phyloP scores from a whole-genome alignment of 495 filamentous ascomycete species.

The Elasticomyces elasticus region DNA sequence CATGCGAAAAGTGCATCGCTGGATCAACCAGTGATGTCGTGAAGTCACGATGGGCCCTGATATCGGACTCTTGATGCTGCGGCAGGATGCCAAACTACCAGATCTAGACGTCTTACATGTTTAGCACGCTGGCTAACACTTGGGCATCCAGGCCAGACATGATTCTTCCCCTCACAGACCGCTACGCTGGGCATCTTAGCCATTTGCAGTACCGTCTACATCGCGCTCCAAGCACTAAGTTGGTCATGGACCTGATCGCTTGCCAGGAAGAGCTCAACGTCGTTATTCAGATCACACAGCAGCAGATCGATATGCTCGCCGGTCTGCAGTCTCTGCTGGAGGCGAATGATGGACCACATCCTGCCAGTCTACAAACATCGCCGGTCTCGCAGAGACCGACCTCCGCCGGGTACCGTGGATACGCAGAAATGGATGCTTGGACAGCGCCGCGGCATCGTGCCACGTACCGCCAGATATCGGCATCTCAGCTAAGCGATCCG shows the following conservation, averaged over 20 bases:
- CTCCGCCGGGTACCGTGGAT: background rate
- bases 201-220: conserved; percentile 34
- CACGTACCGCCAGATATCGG: conserved; percentile 23
- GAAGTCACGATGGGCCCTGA: too few species aligned
- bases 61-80: too few species aligned
- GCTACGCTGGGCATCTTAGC: conserved; percentile 32
- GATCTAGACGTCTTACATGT: too few species aligned
- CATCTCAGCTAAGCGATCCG: conserved; percentile 26
- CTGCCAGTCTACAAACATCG: background rate
- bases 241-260: conserved; percentile 35
- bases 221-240: conserved; percentile 32
- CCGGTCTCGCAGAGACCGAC: conserved; percentile 6
- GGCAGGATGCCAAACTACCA: too few species aligned
- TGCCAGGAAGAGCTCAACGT: conserved; percentile 35
- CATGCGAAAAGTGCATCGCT: too few species aligned
- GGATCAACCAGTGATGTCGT: too few species aligned
- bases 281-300: conserved; percentile 33
- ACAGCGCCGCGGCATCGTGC: conserved; percentile 2
- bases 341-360: background rate
- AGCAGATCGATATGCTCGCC: conserved; percentile 30
- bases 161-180: conserved; percentile 28
- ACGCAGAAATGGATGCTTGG: background rate
- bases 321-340: conserved; percentile 18
- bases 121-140: too few species aligned
- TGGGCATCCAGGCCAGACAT: too few species aligned